A percentile compares a stretch with the other conserved stretches of the same genome.
Evolutionary conservation across 1,284 basidiomycete species (phyloP).

Genomic region (Sporisorium iseilematis-ciliati): DNA sequence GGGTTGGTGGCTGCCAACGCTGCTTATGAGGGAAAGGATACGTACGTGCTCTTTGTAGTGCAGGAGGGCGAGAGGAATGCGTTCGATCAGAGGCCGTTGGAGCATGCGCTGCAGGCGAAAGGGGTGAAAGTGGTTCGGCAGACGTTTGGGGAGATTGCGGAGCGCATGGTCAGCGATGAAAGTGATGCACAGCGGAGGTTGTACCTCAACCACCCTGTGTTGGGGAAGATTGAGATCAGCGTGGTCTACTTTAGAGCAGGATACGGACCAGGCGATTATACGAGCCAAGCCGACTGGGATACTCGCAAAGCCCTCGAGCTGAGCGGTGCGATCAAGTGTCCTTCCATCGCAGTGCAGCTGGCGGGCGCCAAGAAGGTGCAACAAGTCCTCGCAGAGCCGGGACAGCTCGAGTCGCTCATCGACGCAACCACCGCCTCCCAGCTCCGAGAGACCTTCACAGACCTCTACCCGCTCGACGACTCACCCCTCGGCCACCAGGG

Average conservation of each 20-base stretch:
- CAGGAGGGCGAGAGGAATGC: conserved; percentile 93
- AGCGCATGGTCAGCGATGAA: conserved; percentile 7
- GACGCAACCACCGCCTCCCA: conserved; percentile 1
- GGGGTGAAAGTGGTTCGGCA: conserved; percentile 52
- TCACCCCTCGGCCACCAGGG: conserved; percentile 72
- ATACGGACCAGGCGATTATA: conserved; percentile 87
- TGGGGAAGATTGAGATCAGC: conserved; percentile 76
- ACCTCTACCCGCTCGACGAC: conserved; percentile 70
- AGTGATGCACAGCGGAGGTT: conserved; percentile 11
- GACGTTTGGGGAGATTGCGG: conserved; percentile 53
- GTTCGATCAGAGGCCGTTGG: conserved; percentile 91
- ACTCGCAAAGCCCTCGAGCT: conserved; percentile 83
- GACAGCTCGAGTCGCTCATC: conserved; percentile 79
- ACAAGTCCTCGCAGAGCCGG: conserved; percentile 82
- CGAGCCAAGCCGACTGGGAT: conserved; percentile 76
- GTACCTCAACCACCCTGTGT: conserved; percentile 24
- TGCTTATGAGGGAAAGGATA: conserved; percentile 73
- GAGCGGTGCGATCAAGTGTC: conserved; percentile 90
- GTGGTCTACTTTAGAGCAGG: conserved; percentile 88
- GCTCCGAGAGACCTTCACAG: conserved; percentile 47
- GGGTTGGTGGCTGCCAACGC: conserved; percentile 85
- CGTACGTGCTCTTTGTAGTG: conserved; percentile 83
- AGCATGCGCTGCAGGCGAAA: conserved; percentile 83
- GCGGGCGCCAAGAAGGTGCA: conserved; percentile 97
- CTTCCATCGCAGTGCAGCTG: conserved; percentile 88